Evolutionary conservation across 1,284 basidiomycete genomes (phyloP).

Genomic region (Pholiota adiposa): DNA sequence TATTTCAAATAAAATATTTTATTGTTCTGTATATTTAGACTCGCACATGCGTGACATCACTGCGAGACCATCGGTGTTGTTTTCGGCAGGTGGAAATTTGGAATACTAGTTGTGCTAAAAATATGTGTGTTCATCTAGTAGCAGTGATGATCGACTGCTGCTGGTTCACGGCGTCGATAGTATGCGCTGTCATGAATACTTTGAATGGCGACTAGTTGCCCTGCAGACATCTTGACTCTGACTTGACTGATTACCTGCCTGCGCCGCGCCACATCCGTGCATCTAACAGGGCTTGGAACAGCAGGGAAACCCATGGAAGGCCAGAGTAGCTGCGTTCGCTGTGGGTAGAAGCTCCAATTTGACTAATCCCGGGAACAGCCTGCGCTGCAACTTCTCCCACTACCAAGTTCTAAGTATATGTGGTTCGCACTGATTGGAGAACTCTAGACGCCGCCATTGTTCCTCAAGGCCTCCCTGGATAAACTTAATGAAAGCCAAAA

Average conservation of each 20-base stretch:
- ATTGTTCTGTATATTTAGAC: background rate
- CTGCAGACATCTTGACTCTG: background rate
- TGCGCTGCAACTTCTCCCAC: background rate
- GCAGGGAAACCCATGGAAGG: background rate
- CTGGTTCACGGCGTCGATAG: no score
- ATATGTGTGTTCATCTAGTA: background rate
- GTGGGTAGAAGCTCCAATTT: background rate
- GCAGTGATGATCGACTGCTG: background rate
- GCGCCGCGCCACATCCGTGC: background rate
- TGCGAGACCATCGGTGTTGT: background rate
- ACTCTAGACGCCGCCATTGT: slow-evolving; percentile 3
- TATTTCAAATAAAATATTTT: background rate
- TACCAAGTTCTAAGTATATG: background rate
- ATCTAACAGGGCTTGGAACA: background rate
- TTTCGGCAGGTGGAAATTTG: background rate
- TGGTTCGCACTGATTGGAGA: background rate
- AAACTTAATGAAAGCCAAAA: slow-evolving; percentile 1
- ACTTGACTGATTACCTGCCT: background rate
- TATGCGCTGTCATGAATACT: background rate
- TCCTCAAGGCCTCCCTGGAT: background rate
- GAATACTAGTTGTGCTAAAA: background rate
- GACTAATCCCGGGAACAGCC: background rate
- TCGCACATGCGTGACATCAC: slow-evolving; percentile 2
- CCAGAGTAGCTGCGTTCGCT: background rate
- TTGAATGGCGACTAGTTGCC: background rate